Evolutionary conservation across 2,329 filamentous ascomycete genomes (phyloP).

Genomic region (Alternaria viburni): DNA sequence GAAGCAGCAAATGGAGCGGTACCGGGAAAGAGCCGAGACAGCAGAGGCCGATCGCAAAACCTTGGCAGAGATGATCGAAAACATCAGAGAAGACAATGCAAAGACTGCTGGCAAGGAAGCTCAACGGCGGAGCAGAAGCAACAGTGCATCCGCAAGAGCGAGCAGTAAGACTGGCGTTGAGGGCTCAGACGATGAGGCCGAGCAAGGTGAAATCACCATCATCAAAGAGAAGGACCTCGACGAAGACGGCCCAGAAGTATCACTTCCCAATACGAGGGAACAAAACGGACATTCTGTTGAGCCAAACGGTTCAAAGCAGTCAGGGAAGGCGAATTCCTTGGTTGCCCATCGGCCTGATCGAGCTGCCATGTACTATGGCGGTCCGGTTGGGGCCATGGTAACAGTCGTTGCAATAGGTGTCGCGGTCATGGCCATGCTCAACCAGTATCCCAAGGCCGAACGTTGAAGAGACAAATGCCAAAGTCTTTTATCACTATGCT

Average conservation of each 20-base stretch:
- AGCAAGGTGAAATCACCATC: slow-evolving; percentile 47
- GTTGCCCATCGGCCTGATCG: slow-evolving; percentile 35
- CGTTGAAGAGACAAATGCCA: slow-evolving; percentile 41
- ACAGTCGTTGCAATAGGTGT: slow-evolving; percentile 50
- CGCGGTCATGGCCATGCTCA: slow-evolving; percentile 51
- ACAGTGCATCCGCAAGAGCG: slow-evolving; percentile 20
- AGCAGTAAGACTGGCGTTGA: slow-evolving; percentile 17
- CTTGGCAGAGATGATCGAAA: slow-evolving; percentile 85
- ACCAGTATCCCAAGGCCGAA: slow-evolving; percentile 54
- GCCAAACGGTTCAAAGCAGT: slow-evolving; percentile 25
- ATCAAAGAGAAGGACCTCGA: slow-evolving; percentile 42
- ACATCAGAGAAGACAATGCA: slow-evolving; percentile 72
- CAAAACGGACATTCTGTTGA: slow-evolving; percentile 42
- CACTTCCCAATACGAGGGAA: slow-evolving; percentile 22
- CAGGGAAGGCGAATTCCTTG: slow-evolving; percentile 33
- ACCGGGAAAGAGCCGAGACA: slow-evolving; percentile 76
- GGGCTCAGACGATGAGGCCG: slow-evolving; percentile 27
- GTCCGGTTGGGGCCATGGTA: slow-evolving; percentile 47
- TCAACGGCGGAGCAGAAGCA: slow-evolving; percentile 35
- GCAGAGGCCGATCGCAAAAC: slow-evolving; percentile 82
- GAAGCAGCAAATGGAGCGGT: slow-evolving; percentile 78
- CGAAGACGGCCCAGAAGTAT: slow-evolving; percentile 28
- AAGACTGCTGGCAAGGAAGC: slow-evolving; percentile 47
- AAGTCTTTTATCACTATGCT: slow-evolving; percentile 9
- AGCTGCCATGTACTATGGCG: slow-evolving; percentile 44